These are phyloP conservation scores for Colletotrichum higginsianum DNA, from an alignment of 2,329 filamentous ascomycete genomes.

Conservation along the genomic window DNA sequence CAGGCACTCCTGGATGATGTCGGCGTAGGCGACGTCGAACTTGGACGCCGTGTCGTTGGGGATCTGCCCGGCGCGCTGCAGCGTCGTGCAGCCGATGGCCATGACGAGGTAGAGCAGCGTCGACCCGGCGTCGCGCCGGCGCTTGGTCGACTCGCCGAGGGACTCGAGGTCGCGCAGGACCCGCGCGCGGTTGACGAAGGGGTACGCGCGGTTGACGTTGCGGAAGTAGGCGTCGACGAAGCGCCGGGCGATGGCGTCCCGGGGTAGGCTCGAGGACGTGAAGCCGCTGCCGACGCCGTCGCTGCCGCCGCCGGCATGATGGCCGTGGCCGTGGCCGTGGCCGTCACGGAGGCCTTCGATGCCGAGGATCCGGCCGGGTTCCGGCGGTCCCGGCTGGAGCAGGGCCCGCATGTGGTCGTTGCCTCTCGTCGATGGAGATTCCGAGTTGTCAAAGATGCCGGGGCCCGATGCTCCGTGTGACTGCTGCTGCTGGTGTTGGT, in stretches of 20 bases:
- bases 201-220: constrained; percentile 62
- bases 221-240: constrained; percentile 62
- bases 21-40: constrained; percentile 56
- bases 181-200: constrained; percentile 58
- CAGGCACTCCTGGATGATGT: constrained; percentile 59
- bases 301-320: too few relatives aligned
- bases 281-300: not conserved
- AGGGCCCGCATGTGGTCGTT: constrained; percentile 31
- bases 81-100: constrained; percentile 62
- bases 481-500: too few relatives aligned
- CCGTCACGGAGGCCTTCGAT: constrained; percentile 36
- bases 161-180: constrained; percentile 54
- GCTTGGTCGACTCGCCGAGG: constrained; percentile 45
- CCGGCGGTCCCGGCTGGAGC: constrained; percentile 29
- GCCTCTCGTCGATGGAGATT: constrained; percentile 29
- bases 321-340: too few relatives aligned
- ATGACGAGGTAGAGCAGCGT: constrained; percentile 60
- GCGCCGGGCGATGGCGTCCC: constrained; percentile 48
- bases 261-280: constrained; percentile 41
- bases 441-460: not conserved
- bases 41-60: constrained; percentile 50
- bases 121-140: constrained; percentile 49
- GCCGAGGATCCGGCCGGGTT: constrained; percentile 22
- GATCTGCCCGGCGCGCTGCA: constrained; percentile 59
- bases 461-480: too few relatives aligned